Evolutionary conservation across 73 alveolate species (phyloP).

Genomic region (Blepharisma japonicum): DNA sequence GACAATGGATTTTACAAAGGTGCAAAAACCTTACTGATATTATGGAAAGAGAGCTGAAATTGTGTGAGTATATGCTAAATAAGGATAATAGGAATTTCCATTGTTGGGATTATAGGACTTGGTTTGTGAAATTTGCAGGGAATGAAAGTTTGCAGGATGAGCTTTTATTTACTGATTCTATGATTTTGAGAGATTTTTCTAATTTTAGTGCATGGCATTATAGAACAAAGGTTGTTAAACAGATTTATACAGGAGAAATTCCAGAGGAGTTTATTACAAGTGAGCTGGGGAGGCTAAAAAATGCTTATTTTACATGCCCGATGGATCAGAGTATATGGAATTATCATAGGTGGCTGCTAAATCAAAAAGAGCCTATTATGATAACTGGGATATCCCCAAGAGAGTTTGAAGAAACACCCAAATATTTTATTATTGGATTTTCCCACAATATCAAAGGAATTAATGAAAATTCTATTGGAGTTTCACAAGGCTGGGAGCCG

Average conservation of each 20-base stretch:
- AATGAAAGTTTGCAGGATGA: constrained; percentile 25
- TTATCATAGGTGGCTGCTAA: constrained; percentile 50
- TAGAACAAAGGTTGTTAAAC: constrained; percentile 34
- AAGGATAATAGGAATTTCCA: constrained; percentile 56
- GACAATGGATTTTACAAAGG: constrained; percentile 43
- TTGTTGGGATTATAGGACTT: constrained; percentile 54
- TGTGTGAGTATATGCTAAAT: constrained; percentile 43
- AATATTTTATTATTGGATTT: neutral
- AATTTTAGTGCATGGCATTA: constrained; percentile 54
- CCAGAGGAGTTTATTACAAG: constrained; percentile 38
- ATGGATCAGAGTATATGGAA: constrained; percentile 56
- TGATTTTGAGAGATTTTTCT: constrained; percentile 39
- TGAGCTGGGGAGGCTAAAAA: constrained; percentile 42
- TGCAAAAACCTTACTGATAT: constrained; percentile 34
- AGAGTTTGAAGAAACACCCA: neutral
- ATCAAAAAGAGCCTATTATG: neutral
- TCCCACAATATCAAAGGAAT: neutral
- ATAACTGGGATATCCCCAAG: constrained; percentile 5
- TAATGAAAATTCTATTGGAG: neutral
- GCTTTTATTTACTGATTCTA: constrained; percentile 42
- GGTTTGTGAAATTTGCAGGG: constrained; percentile 11
- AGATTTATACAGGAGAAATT: constrained; percentile 3
- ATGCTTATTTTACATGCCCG: constrained; percentile 53
- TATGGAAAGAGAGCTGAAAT: constrained; percentile 36
- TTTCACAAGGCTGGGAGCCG: constrained; percentile 18